Evolutionary conservation across 1,139 yeast species (phyloP), one percentile per base, ranked within the genome.

Genomic region (Arxiozyma telluris): DNA sequence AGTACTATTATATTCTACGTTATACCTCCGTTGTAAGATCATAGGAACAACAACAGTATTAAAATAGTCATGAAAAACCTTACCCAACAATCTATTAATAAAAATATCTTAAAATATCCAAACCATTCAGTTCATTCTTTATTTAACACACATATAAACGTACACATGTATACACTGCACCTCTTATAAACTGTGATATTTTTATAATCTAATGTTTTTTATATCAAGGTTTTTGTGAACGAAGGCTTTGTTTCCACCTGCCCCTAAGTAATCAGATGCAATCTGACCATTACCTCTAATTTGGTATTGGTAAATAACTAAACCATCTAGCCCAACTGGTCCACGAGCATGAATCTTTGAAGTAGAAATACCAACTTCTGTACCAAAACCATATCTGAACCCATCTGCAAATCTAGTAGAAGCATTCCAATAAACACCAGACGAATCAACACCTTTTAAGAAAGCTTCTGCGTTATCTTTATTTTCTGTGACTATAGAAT

Each of bases 341-440:
- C 99, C 99, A 64, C 98, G 80, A 17, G 98, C 96, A 68, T 94
- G 98, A 60, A 94, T 89, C 70, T 93, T 93, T 67, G 91, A 90
- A 49, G 98, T 94, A 56, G 96, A 86, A 57, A 94, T 91, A 44
- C 99, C 99, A 34, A 94, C 98, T 71, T 94, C 99, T 9, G 98
- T 86, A 53, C 99, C 99, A 68, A 94, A 93, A 0, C 99, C 99
- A 67, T 90, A 94, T 68, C 98, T 81, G 76, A 89, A 93, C 1
- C 99, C 99, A 71, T 94, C 99, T 11, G 98, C 98, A 72, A 94
- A 94, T 66, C 99, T 78, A 2, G 98, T 89, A 11, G 96, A 87
- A 52, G 96, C 91, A 67, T 94, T 94, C 97, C 98, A 91, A 74
- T 89, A 94, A n/a, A 93, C 96, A 54, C 98, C 97, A 2, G 98